These are phyloP conservation scores for Candida awuae DNA, from an alignment of 805 yeast species.

Conservation along the genomic window DNA sequence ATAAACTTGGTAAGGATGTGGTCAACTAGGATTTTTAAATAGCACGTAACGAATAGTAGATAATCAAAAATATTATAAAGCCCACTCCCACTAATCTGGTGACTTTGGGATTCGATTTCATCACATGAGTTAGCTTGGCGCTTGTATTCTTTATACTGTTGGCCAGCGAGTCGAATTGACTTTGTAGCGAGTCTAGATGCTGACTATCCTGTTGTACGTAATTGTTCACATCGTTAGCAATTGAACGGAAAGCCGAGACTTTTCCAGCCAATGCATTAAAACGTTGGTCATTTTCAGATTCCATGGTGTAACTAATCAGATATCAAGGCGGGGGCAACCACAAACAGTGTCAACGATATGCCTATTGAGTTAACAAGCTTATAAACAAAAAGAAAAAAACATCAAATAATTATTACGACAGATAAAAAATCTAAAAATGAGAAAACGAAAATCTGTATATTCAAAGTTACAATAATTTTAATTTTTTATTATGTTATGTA, in stretches of 20 bases:
- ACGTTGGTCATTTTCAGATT: slow-evolving; percentile 48
- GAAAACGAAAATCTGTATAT: no score
- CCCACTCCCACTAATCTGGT: slow-evolving; percentile 54
- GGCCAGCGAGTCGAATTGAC: slow-evolving; percentile 43
- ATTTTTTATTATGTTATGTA: no score
- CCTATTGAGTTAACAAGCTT: no score
- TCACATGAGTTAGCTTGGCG: slow-evolving; percentile 43
- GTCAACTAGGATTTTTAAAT: slow-evolving; percentile 20
- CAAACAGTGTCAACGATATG: no score
- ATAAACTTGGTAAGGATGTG: slow-evolving; percentile 78
- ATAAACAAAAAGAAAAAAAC: no score
- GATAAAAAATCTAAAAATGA: no score
- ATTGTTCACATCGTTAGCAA: slow-evolving; percentile 59
- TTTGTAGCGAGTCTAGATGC: slow-evolving; percentile 35
- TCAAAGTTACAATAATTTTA: no score
- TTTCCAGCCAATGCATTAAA: slow-evolving; percentile 59
- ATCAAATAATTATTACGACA: no score
- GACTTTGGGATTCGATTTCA: slow-evolving; percentile 50
- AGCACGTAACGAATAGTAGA: slow-evolving; percentile 41
- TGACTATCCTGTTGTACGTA: slow-evolving; percentile 52
- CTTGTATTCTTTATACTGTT: slow-evolving; percentile 46
- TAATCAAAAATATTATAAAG: slow-evolving; percentile 43
- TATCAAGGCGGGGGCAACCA: not conserved
- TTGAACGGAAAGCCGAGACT: slow-evolving; percentile 52
- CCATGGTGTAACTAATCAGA: no score